phyloP scores from a whole-genome alignment of 371 early-diverging fungal genomes.

The Mortierella sp. region DNA sequence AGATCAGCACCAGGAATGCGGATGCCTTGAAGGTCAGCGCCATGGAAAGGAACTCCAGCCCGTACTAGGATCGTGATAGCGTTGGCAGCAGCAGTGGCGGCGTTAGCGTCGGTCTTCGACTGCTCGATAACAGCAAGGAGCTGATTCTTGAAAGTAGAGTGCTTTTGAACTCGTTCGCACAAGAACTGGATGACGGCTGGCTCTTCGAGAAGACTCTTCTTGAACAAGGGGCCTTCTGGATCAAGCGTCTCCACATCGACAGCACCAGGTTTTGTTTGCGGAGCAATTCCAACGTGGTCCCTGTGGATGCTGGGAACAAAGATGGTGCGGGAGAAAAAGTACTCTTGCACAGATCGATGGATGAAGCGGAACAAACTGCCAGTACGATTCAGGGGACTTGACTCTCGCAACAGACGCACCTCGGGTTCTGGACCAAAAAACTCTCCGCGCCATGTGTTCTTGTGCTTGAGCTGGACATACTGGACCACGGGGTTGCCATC shows the following conservation, averaged over 20 bases:
- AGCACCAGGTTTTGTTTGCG: background rate
- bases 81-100: constrained; percentile 5
- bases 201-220: background rate
- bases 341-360: background rate
- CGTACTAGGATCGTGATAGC: constrained; percentile 1
- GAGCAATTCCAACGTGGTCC: background rate
- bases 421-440: background rate
- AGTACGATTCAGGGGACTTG: background rate
- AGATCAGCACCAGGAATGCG: constrained; percentile 14
- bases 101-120: background rate
- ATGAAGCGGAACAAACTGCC: background rate
- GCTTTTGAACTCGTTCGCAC: background rate
- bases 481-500: background rate
- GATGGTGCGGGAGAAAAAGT: too few relatives aligned
- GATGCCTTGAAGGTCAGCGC: background rate
- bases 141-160: background rate
- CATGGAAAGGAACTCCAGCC: background rate
- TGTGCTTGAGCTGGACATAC: background rate
- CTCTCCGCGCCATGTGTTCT: background rate
- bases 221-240: background rate
- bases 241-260: background rate
- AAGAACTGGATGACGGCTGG: constrained; percentile 24
- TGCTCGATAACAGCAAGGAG: constrained; percentile 6
- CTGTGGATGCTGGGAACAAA: background rate
- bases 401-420: background rate